phyloP scores from a whole-genome alignment of 176 grass and related monocot genomes.

The Alloteropsis semialata region DNA sequence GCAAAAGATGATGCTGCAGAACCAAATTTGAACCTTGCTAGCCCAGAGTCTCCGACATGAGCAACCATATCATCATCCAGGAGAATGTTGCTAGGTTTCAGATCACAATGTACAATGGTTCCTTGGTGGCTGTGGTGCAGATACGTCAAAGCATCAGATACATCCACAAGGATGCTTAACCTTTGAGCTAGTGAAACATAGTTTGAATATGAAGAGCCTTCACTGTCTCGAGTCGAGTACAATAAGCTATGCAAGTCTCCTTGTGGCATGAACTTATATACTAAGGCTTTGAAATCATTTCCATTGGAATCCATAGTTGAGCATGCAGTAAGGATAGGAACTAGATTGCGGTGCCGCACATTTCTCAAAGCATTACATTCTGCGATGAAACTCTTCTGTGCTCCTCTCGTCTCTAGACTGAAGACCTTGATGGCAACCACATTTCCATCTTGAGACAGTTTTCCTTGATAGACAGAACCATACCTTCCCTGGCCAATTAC shows the following conservation, averaged over 20 bases:
- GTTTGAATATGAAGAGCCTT: background rate
- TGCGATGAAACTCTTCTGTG: constrained; percentile 7
- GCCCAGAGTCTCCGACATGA: constrained; percentile 29
- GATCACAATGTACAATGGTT: constrained; percentile 26
- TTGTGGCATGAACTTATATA: constrained; percentile 23
- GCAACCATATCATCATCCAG: constrained; percentile 22
- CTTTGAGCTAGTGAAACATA: constrained; percentile 13
- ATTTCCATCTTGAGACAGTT: background rate
- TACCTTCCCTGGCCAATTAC: constrained; percentile 17
- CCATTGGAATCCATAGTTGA: background rate
- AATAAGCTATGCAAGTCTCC: constrained; percentile 18
- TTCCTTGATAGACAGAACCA: constrained; percentile 24
- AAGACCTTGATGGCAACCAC: constrained; percentile 22
- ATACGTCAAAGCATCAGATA: constrained; percentile 22
- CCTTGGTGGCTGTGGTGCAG: constrained; percentile 2
- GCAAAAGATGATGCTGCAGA: background rate
- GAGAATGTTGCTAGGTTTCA: constrained; percentile 36
- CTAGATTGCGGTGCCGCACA: constrained; percentile 34
- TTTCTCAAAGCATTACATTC: constrained; percentile 27
- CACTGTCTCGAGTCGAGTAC: background rate
- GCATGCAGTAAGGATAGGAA: constrained; percentile 10
- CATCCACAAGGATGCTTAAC: constrained; percentile 16
- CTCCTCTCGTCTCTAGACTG: background rate
- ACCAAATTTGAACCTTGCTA: background rate
- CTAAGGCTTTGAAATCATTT: constrained; percentile 31